A percentile compares a stretch with the other conserved stretches of the same genome.
These are phyloP conservation scores for Vigna unguiculata DNA, from an alignment of 306 rosid species.

Conservation along the genomic window DNA sequence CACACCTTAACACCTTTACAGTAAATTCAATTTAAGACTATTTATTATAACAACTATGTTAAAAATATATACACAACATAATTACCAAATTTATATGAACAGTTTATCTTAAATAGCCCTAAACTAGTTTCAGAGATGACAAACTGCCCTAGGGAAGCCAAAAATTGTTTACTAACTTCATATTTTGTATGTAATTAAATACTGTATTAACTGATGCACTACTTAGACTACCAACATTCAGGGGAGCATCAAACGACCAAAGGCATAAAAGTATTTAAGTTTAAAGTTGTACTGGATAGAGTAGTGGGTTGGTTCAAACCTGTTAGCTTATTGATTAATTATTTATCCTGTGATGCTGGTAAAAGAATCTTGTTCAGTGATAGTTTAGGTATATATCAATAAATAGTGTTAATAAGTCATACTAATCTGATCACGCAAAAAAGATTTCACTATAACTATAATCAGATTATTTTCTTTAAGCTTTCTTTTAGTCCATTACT, in stretches of 20 bases:
- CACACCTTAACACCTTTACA: too few relatives aligned
- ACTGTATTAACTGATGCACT: not conserved
- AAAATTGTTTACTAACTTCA: constrained; percentile 19
- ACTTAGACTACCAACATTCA: not conserved
- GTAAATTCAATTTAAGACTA: too few relatives aligned
- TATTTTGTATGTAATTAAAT: not conserved
- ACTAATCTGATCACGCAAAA: too few relatives aligned
- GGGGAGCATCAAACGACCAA: not conserved
- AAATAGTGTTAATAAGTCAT: too few relatives aligned
- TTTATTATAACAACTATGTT: too few relatives aligned
- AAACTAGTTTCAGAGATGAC: not conserved
- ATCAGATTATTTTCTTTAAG: too few relatives aligned
- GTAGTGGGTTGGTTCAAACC: not conserved
- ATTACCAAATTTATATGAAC: not conserved
- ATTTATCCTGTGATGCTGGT: not conserved
- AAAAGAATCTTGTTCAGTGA: too few relatives aligned
- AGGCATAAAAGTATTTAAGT: not conserved
- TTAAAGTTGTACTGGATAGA: not conserved
- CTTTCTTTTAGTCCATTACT: too few relatives aligned
- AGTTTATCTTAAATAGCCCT: not conserved
- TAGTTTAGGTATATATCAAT: too few relatives aligned
- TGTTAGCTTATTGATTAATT: not conserved
- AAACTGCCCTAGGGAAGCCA: constrained; percentile 5
- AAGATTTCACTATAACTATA: too few relatives aligned
- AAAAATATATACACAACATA: not conserved